Base-by-base conservation (phyloP, 352 stramenopile species). In the Phytopythium helicoides region DNA sequence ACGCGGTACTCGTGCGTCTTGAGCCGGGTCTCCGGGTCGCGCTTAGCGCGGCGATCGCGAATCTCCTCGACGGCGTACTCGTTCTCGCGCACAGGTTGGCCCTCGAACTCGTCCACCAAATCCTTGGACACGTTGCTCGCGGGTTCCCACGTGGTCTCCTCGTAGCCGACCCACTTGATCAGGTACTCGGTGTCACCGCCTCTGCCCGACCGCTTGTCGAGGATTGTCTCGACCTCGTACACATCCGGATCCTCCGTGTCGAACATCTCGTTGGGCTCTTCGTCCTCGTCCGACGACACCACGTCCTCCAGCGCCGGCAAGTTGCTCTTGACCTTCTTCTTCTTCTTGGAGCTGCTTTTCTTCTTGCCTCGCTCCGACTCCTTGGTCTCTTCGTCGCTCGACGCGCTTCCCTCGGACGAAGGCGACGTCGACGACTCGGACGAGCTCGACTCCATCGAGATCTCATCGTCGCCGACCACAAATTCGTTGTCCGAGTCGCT, bases 91-190 rank as follows among this genome's bases (percentile, higher is more conserved):
- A 90, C 71, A 11, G 77, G 65, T 23, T 87, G 75, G 5, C 73
- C 74, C 35, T 92, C 79, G 48, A 76, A 92, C 64, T 92, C 81
- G 40, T 90, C 78, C 37, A 92, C 85, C 18, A 92, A 49, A 37
- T 90, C 79, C 52, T 89, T 90, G 3, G 79, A 86, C 52, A 92
- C 78, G 54, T 92, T 92, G 23, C 65, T 53, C 3, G 79, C 81
- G 0, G 81, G 81, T 45, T 92, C 81, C 81, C 81, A 92, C 58
- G 81, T 86, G 12, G 79, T 70, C 55, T 90, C 81, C 1, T 89
- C 71, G 56, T 92, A 92, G 25, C 79, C 81, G 44, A 88, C 77
- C 81, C 81, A 92, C 54, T 90, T 90, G 54, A 92, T 87, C 31
- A 88, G 60, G 54, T 92, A 92, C 38, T 90, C 81, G 2, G 61